Percentiles rank a stretch among this genome's conserved stretches.
Conservation (phyloP, 805 yeast genomes). For the Kodamaea leandrae region DNA sequence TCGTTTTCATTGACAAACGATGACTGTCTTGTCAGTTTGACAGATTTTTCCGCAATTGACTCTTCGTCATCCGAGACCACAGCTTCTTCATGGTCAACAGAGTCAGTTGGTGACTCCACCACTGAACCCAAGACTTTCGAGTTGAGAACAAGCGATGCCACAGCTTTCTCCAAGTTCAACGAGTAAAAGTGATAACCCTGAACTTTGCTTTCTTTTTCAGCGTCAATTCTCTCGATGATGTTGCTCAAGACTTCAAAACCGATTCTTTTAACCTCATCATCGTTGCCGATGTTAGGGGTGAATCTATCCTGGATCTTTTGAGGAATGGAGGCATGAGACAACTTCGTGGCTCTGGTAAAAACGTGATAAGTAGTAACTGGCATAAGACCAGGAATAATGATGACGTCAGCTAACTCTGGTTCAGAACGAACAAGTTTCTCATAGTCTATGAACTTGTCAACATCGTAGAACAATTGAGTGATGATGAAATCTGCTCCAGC, state of each 20-base stretch:
- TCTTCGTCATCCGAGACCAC: constrained; percentile 41
- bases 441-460: constrained; percentile 67
- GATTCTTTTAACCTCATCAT: constrained; percentile 73
- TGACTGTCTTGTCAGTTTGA: constrained; percentile 32
- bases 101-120: constrained; percentile 27
- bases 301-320: constrained; percentile 48
- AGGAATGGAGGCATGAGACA: constrained; percentile 86
- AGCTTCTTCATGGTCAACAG: constrained; percentile 30
- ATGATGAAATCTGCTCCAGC: constrained; percentile 96
- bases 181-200: constrained; percentile 92
- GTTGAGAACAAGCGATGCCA: constrained; percentile 75
- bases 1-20: constrained; percentile 43
- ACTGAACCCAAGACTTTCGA: constrained; percentile 50
- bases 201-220: constrained; percentile 53
- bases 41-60: constrained; percentile 11
- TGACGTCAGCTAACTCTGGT: constrained; percentile 43
- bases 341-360: constrained; percentile 82
- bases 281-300: constrained; percentile 57
- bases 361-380: constrained; percentile 83
- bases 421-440: constrained; percentile 49
- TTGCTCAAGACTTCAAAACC: constrained; percentile 76
- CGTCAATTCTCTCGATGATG: constrained; percentile 56
- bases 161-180: constrained; percentile 85
- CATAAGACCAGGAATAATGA: constrained; percentile 85
- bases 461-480: constrained; percentile 89